Conservation (phyloP, 2,329 filamentous ascomycete species). For the Aschersonia sp. region DNA sequence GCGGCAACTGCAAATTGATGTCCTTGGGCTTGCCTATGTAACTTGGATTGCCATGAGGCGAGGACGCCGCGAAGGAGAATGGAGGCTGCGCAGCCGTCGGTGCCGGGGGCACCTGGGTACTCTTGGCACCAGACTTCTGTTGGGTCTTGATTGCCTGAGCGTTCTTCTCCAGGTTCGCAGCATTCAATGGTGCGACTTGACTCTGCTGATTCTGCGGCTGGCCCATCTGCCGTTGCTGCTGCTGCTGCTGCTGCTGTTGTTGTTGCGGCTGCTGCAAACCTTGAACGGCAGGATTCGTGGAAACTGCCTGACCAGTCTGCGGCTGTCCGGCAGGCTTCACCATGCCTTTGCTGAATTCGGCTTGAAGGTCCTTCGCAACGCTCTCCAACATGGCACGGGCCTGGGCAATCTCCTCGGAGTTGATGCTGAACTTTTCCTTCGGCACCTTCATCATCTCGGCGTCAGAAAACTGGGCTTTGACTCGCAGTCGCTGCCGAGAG, state of each 20-base stretch:
- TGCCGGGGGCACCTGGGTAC: slow-evolving; percentile 35
- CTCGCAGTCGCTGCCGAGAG: slow-evolving; percentile 30
- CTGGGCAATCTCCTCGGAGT: slow-evolving; percentile 33
- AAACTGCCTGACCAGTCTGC: slow-evolving; percentile 10
- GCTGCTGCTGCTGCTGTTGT: slow-evolving; percentile 15
- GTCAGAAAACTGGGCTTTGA: slow-evolving; percentile 38
- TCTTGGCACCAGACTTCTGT: slow-evolving; percentile 24
- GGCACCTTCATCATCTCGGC: slow-evolving; percentile 28
- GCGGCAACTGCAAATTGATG: slow-evolving; percentile 40
- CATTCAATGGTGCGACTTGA: slow-evolving; percentile 22
- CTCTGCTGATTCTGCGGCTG: background rate
- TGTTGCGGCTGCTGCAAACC: background rate
- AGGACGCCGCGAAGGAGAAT: slow-evolving; percentile 38
- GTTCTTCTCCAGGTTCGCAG: slow-evolving; percentile 37
- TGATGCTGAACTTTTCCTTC: slow-evolving; percentile 36
- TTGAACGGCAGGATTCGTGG: slow-evolving; percentile 13
- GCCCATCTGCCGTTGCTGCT: slow-evolving; percentile 9
- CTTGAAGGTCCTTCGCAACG: slow-evolving; percentile 34
- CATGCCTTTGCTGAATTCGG: slow-evolving; percentile 13
- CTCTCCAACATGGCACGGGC: slow-evolving; percentile 31
- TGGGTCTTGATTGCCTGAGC: slow-evolving; percentile 28
- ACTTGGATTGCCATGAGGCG: slow-evolving; percentile 43
- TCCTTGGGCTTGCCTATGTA: slow-evolving; percentile 37
- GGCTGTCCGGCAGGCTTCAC: slow-evolving; percentile 9
- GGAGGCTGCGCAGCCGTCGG: slow-evolving; percentile 43